Base-by-base conservation (phyloP, 495 filamentous ascomycete species). In the Neurospora tetraspora region DNA sequence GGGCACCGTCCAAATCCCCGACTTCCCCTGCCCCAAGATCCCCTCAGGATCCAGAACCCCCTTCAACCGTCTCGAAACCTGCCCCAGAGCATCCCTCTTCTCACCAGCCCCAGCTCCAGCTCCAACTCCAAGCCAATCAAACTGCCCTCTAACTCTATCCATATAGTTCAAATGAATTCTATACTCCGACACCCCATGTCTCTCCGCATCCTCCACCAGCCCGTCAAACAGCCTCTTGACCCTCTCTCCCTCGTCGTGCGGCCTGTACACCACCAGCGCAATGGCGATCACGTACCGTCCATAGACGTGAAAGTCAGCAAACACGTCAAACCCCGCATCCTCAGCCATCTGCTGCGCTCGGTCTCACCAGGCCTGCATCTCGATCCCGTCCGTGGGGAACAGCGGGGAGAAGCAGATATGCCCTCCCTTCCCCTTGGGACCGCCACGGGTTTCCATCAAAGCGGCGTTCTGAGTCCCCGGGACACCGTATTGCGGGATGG, bases 121-220 rank as follows among this genome's bases (percentile, higher is more conserved):
- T 36, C 18, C 36, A 23, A 9, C 9, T 12, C 45, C 45, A 39
- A 75, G 76, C n/a, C 36, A 20, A 5, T 23, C 36, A 34, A 40
- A 43, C 20, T 12, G 34, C 16, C 42, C 38, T 6, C 39, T 40
- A 34, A 68, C 45, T 72, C 39, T 65, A 73, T 78, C 80, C 80
- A 81, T 82, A 65, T 77, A 76, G 59, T 78, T 74, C 23, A 82
- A 73, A 68, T 82, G 81, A 10, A 79, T 74, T 12, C 79, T 74
- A 65, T 82, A 80, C 74, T 78, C 79, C 9, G 75, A 75, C 68
- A 78, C 79, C 3, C 81, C 78, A 14, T 75, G 43, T 42, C 69
- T 73, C 69, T 76, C 76, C 8, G 79, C 80, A 53, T 80, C 76
- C 68, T 76, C 59, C 36, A 82, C 45, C 31, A 80, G 10, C 78